A percentile compares a stretch with the other conserved stretches of the same genome.
Evolutionary conservation across 1,139 yeast species (phyloP).

Genomic region (Wickerhamomyces sp.): DNA sequence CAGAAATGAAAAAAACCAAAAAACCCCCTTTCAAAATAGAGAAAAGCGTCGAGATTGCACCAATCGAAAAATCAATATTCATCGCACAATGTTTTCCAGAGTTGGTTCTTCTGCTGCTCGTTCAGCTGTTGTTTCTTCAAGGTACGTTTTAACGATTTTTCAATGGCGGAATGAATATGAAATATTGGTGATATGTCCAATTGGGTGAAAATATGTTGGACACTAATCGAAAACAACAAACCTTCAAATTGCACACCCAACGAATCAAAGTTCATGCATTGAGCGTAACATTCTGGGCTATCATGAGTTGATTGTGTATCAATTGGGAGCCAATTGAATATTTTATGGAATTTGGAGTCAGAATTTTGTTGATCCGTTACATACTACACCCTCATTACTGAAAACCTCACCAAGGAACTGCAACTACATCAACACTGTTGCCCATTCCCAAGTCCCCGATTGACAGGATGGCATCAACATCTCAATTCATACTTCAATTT

Average conservation of each 20-base stretch:
- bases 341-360: no score
- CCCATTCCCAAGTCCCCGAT: not conserved
- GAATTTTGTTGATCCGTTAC: no score
- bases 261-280: no score
- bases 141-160: conserved; percentile 36
- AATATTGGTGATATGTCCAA: not conserved
- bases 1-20: conserved; percentile 2
- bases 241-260: no score
- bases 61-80: conserved; percentile 6
- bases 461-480: no score
- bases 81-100: conserved; percentile 52
- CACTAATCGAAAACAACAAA: no score
- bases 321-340: no score
- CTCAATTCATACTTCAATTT: not conserved
- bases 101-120: conserved; percentile 61
- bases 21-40: conserved; percentile 6
- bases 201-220: conserved; percentile 1
- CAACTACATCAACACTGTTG: no score
- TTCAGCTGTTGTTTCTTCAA: conserved; percentile 44
- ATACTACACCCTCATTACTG: no score
- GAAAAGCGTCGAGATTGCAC: not conserved
- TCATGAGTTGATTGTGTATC: no score
- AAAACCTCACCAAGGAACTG: no score
- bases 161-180: not conserved
- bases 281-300: no score